Evolutionary conservation across 2,329 filamentous ascomycete species (phyloP).

Genomic region (Colletotrichum nymphaeae): DNA sequence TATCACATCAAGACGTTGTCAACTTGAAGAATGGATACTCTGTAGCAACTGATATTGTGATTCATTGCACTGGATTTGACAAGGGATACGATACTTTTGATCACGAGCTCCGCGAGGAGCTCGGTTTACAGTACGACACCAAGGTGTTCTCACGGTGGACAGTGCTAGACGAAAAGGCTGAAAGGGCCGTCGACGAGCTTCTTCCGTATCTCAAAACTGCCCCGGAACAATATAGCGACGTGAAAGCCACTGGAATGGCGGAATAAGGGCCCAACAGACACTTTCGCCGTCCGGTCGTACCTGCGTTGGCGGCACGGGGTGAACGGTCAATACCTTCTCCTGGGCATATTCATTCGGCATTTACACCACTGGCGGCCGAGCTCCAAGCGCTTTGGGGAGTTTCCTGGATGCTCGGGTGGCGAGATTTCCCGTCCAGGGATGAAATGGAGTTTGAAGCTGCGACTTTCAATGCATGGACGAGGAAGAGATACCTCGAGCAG

Average conservation of each 20-base stretch:
- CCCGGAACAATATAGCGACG: slow-evolving; percentile 3
- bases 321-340: slow-evolving; percentile 47
- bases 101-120: slow-evolving; percentile 32
- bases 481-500: slow-evolving; percentile 45
- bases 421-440: slow-evolving; percentile 39
- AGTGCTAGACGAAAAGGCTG: slow-evolving; percentile 35
- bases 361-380: slow-evolving; percentile 43
- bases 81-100: slow-evolving; percentile 39
- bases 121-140: neutral
- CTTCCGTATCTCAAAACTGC: slow-evolving; percentile 34
- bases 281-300: slow-evolving; percentile 41
- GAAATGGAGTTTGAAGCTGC: slow-evolving; percentile 45
- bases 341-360: slow-evolving; percentile 44
- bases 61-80: slow-evolving; percentile 41
- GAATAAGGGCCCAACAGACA: slow-evolving; percentile 38
- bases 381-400: slow-evolving; percentile 46
- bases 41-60: slow-evolving; percentile 38
- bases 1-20: slow-evolving; percentile 35
- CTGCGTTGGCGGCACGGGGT: slow-evolving; percentile 39
- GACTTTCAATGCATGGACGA: slow-evolving; percentile 46
- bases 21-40: slow-evolving; percentile 35
- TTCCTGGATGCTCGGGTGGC: slow-evolving; percentile 41
- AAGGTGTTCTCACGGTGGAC: slow-evolving; percentile 29
- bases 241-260: slow-evolving; percentile 13
- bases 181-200: slow-evolving; percentile 34